Evolutionary conservation across 192 early-diverging fungal species (phyloP), one percentile per base, ranked within the genome.

Genomic region (Backusella liffmaniae): DNA sequence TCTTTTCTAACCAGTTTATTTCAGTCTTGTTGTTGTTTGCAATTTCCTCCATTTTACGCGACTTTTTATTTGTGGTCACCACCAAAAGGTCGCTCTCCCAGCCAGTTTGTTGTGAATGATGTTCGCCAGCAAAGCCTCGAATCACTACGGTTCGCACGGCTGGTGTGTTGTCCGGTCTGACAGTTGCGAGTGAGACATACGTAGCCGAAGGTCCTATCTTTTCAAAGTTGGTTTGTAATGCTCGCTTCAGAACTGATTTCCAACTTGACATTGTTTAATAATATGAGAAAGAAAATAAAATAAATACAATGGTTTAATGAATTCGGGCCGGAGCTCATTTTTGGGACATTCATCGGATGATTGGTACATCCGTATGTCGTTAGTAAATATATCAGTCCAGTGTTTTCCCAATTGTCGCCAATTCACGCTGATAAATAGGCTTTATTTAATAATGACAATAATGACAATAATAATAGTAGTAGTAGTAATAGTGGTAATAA

Each of bases 41-140:
- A 6, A 85, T 49, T 42, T 80, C 75, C 7, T 76, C 67, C 15
- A 83, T 49, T 37, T 85, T 85, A 44, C 21, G 8, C 8, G 84
- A 78, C 12, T 76, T 65, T 12, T 80, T 73, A n/a, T 82, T 79
- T 3, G 73, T 73, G 1, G 76, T 78, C 29, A 85, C 32, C 0
- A 41, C 18, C 21, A 82, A 59, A 9, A 83, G 59, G 23, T 77
- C 76, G 12, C 78, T 80, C 15, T 74, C 65, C 82, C 82, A 80
- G 0, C 79, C 76, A 1, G 76, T 67, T 12, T 79, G 72, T 9
- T 73, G 9, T n/a, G 30, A 13, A 72, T 69, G 72, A 36, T 77
- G 72, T 30, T 85, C 76, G 29, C 79, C 81, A 2, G 74, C 76
- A 67, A 85, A 85, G 1, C 78, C 78, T 16, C 84, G 81, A 67